Percentiles rank a stretch among this genome's conserved stretches.
phyloP scores from a whole-genome alignment of 2,329 filamentous ascomycete species.

The Xylaria polymorpha region DNA sequence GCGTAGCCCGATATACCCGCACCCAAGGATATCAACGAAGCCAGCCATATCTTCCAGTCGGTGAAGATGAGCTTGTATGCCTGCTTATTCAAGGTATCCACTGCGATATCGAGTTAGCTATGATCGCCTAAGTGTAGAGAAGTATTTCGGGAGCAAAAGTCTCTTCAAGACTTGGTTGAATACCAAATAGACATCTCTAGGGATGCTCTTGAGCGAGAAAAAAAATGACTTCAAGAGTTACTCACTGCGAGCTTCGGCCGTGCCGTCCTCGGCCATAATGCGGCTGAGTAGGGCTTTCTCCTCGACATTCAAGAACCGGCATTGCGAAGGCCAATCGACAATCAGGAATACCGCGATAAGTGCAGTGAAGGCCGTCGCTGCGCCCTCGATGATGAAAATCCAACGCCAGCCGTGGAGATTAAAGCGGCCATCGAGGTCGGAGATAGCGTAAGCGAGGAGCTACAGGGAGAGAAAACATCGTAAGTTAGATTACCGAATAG shows the following conservation, averaged over 20 bases:
- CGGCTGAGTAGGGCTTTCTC: constrained; percentile 53
- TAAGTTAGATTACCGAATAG: background rate
- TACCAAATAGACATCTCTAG: background rate
- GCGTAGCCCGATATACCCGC: constrained; percentile 50
- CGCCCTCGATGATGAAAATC: constrained; percentile 57
- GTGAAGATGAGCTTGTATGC: constrained; percentile 49
- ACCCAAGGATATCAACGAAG: constrained; percentile 51
- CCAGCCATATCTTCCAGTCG: constrained; percentile 57
- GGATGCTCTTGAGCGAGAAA: background rate
- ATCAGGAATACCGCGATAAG: constrained; percentile 57
- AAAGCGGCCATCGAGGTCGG: constrained; percentile 56
- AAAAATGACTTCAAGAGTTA: background rate
- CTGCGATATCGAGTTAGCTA: constrained; percentile 1
- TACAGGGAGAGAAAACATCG: constrained; percentile 31
- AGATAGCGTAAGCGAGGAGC: constrained; percentile 61
- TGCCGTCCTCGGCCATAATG: constrained; percentile 50
- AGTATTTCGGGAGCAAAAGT: background rate
- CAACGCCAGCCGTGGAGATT: constrained; percentile 62
- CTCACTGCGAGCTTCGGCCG: constrained; percentile 40
- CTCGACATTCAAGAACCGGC: constrained; percentile 57
- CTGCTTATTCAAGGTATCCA: constrained; percentile 50
- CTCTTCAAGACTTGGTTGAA: background rate
- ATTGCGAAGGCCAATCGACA: constrained; percentile 62
- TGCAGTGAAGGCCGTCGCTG: constrained; percentile 51
- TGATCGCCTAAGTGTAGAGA: background rate